Evolutionary conservation across 768 basidiomycete genomes (phyloP).

Genomic region (Xanthoconium stramineum): DNA sequence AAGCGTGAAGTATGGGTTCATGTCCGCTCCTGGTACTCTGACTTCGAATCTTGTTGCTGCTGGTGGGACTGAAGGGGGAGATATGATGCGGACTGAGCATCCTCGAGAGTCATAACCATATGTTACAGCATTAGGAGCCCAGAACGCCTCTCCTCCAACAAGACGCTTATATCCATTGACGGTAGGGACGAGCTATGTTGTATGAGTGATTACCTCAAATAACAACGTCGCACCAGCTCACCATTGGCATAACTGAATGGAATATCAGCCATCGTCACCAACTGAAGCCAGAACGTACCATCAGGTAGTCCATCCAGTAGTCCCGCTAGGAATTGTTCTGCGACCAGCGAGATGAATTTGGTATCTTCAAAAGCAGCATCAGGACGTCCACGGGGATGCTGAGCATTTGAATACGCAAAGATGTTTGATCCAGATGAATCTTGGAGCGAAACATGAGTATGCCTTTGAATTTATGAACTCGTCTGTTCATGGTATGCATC

Average conservation of each 20-base stretch:
- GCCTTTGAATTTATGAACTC: conserved; percentile 41
- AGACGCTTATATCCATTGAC: conserved; percentile 98
- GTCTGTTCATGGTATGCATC: conserved; percentile 10
- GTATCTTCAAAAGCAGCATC: conserved; percentile 79
- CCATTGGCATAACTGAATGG: conserved; percentile 72
- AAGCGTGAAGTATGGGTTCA: conserved; percentile 90
- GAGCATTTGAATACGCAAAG: conserved; percentile 68
- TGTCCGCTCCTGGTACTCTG: conserved; percentile 94
- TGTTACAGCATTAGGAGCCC: conserved; percentile 90
- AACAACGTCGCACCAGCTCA: conserved; percentile 32
- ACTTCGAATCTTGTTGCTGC: conserved; percentile 89
- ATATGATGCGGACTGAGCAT: conserved; percentile 88
- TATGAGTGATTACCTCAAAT: background rate
- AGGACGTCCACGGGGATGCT: conserved; percentile 59
- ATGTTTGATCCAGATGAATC: conserved; percentile 67
- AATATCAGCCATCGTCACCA: background rate
- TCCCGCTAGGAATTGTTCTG: conserved; percentile 94
- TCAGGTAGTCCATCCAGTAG: conserved; percentile 86
- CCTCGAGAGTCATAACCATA: conserved; percentile 96
- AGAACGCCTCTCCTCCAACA: conserved; percentile 89
- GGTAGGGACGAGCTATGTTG: conserved; percentile 70
- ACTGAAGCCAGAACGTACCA: conserved; percentile 44
- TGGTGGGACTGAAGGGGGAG: conserved; percentile 81
- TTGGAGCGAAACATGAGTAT: conserved; percentile 88
- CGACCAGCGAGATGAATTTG: conserved; percentile 76